Evolutionary conservation across 768 basidiomycete genomes (phyloP), one percentile per base, ranked within the genome.

Genomic region (Amanita rimosa): DNA sequence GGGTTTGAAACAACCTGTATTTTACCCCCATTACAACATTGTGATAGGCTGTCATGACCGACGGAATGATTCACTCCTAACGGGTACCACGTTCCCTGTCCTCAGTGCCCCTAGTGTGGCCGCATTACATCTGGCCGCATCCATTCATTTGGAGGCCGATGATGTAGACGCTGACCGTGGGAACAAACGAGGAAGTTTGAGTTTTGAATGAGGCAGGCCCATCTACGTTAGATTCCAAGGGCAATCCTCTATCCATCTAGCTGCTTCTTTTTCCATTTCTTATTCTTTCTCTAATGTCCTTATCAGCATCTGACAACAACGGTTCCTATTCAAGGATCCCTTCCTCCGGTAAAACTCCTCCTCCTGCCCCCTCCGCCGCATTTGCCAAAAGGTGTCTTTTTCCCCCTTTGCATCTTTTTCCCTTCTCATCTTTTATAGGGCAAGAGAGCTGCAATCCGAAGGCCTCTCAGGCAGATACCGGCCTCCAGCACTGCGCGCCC

Each of bases 331-430:
- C 83, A 58, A 82, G 85, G 74, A 79, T 76, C 63, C 73, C 85
- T 55, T 66, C 73, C 51, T 83, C 86, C 61, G 89, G 89, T 53
- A 92, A 91, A 69, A 92, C 88, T 1, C 88, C 89, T 52, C 88
- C 88, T 52, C 88, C 89, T 47, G 89, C 88, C 13, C 89, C 89
- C 49, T 92, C 89, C 49, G 88, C 89, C 54, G 89, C 87, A 19
- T 91, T 74, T 65, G 87, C 88, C 27, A 91, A 90, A 75, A 80
- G 89, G 88, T 89, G 39, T 26, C 51, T 59, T 53, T 16, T 44
- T 17, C 24, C 56, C 53, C 40, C 55, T 44, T 54, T 44, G 24
- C 45, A 46, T 44, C 46, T 41, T 54, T n/a, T 49, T 55, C 41
- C 27, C 47, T 51, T 53, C 54, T 62, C 52, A 53, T 49, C 35